phyloP scores from a whole-genome alignment of 129 eudicot species.

The Heracleum sosnowskyi region DNA sequence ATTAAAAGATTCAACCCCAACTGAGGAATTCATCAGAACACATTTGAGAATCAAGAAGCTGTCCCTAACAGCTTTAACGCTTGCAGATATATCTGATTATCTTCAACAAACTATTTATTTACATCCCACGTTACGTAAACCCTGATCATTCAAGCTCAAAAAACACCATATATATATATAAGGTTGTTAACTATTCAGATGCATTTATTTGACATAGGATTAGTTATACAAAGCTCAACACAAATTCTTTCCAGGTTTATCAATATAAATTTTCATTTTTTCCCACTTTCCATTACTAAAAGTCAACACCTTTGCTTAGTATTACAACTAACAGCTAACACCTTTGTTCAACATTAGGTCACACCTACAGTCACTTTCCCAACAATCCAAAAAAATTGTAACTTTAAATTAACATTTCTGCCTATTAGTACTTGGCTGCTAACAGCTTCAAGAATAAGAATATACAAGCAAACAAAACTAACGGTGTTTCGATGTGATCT shows the following conservation, averaged over 20 bases:
- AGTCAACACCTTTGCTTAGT: background rate
- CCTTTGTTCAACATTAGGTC: background rate
- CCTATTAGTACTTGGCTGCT: background rate
- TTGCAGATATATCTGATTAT: background rate
- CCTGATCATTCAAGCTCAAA: background rate
- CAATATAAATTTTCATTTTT: background rate
- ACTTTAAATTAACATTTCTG: background rate
- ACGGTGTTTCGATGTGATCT: background rate
- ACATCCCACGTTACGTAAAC: background rate
- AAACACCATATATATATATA: too few relatives aligned
- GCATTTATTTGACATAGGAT: background rate
- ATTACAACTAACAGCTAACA: background rate
- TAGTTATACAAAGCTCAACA: background rate
- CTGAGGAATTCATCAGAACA: background rate
- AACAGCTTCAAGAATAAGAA: background rate
- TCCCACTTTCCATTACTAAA: background rate
- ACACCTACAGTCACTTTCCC: background rate
- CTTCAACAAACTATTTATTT: background rate
- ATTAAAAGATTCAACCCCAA: background rate
- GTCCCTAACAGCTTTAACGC: background rate
- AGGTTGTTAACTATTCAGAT: background rate
- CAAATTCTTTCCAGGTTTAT: background rate
- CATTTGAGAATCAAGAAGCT: background rate
- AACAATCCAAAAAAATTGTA: background rate
- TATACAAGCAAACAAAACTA: background rate